Conservation (phyloP, 2,329 filamentous ascomycete genomes). For the Achaetomium macrosporum region DNA sequence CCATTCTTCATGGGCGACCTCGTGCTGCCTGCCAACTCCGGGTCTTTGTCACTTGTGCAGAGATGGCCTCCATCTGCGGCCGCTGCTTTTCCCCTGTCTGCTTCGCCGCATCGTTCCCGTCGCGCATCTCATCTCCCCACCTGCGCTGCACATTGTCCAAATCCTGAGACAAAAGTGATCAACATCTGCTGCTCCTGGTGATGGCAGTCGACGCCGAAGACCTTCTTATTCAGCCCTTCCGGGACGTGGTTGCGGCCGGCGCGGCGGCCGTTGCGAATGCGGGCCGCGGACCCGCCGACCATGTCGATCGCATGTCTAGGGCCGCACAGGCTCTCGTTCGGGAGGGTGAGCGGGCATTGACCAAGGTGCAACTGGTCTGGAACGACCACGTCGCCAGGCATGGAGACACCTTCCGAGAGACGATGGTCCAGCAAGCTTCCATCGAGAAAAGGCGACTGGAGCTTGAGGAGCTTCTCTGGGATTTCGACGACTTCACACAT, state of each 20-base stretch:
- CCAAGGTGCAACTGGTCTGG: slow-evolving; percentile 35
- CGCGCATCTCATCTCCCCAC: neutral
- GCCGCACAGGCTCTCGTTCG: slow-evolving; percentile 28
- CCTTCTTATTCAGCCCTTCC: slow-evolving; percentile 34
- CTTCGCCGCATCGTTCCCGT: neutral
- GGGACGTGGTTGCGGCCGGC: slow-evolving; percentile 36
- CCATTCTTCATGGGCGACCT: too few species aligned
- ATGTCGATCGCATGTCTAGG: slow-evolving; percentile 29
- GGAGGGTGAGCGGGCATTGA: slow-evolving; percentile 33
- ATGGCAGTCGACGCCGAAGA: slow-evolving; percentile 28
- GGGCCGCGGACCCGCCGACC: slow-evolving; percentile 20
- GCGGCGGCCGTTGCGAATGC: slow-evolving; percentile 33
- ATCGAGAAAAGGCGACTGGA: slow-evolving; percentile 28
- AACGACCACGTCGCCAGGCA: slow-evolving; percentile 33
- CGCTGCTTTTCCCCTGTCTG: neutral
- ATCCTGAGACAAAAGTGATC: neutral
- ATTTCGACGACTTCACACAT: slow-evolving; percentile 39
- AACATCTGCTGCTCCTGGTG: neutral
- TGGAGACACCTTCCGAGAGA: slow-evolving; percentile 33
- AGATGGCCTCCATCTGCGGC: neutral
- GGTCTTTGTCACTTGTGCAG: too few species aligned
- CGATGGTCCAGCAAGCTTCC: slow-evolving; percentile 34
- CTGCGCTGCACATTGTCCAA: too few species aligned
- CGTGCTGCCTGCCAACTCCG: too few species aligned
- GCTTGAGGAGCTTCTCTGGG: slow-evolving; percentile 38